Conservation (phyloP, 352 stramenopile genomes). For the Pythium chondricola region DNA sequence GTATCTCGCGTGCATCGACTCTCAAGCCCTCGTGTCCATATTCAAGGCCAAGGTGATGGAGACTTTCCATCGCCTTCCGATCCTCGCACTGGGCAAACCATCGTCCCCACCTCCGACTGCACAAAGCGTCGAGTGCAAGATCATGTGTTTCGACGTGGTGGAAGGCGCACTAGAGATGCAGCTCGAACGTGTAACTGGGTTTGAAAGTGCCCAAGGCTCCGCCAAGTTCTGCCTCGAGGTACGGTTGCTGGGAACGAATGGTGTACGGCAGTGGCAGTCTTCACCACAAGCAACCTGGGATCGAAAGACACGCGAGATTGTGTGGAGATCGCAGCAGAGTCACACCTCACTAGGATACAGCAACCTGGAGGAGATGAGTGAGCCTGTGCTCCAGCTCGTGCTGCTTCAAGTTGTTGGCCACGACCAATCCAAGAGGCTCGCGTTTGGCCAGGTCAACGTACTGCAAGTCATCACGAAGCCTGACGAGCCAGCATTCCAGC, state of each 20-base stretch:
- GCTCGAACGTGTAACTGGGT: conserved; percentile 3
- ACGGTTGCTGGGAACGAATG: not conserved
- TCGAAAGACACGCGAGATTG: conserved; percentile 3
- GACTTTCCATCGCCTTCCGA: conserved; percentile 8
- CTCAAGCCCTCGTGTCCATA: not conserved
- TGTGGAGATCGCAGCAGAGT: conserved; percentile 8
- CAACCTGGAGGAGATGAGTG: conserved; percentile 19
- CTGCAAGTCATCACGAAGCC: conserved; percentile 8
- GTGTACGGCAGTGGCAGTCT: conserved; percentile 4
- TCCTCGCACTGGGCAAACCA: not conserved
- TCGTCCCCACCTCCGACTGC: not conserved
- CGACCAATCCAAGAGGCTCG: conserved; percentile 12
- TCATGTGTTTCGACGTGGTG: conserved; percentile 9
- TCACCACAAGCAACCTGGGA: conserved; percentile 2
- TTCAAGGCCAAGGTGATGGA: conserved; percentile 1
- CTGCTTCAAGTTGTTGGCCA: conserved; percentile 14
- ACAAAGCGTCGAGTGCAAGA: not conserved
- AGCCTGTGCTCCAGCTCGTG: conserved; percentile 27
- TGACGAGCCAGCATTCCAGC: not conserved
- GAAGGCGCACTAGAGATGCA: conserved; percentile 14
- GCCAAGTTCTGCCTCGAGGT: conserved; percentile 11
- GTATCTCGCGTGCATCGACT: not conserved
- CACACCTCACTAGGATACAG: conserved; percentile 20
- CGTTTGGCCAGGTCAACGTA: conserved; percentile 20
- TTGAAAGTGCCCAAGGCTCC: not conserved